Conservation (phyloP, 2,329 filamentous ascomycete genomes). For the Colletotrichum agaves region DNA sequence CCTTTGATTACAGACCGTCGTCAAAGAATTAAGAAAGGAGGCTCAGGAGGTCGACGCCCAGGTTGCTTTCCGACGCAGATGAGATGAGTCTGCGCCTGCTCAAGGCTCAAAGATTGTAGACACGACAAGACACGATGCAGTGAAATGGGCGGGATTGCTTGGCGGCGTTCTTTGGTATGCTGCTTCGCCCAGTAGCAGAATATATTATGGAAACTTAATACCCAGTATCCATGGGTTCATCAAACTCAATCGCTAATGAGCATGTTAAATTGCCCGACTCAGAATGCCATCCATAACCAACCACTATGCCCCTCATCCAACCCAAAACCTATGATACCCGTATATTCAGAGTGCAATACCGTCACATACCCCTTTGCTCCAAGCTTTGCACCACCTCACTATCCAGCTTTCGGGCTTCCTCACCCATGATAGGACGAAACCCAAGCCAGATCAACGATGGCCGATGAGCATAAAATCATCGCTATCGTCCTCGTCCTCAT, state of each 20-base stretch:
- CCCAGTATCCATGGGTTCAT: conserved; percentile 23
- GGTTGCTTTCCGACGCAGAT: conserved; percentile 45
- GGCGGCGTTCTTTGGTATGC: conserved; percentile 24
- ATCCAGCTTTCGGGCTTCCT: conserved; percentile 9
- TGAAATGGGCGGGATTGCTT: background rate
- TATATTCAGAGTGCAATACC: conserved; percentile 29
- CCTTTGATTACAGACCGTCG: conserved; percentile 58
- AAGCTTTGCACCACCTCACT: conserved; percentile 2
- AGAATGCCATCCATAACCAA: conserved; percentile 23
- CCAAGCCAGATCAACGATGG: conserved; percentile 51
- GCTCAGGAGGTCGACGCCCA: conserved; percentile 61
- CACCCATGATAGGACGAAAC: conserved; percentile 1
- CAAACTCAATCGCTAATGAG: background rate
- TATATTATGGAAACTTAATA: conserved; percentile 30
- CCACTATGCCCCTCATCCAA: conserved; percentile 15
- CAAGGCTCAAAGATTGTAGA: no score
- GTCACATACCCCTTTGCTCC: conserved; percentile 17
- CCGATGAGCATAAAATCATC: conserved; percentile 62
- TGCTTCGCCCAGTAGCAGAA: background rate
- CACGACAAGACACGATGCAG: background rate
- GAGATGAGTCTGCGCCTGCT: background rate
- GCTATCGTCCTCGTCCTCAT: conserved; percentile 60
- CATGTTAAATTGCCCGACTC: background rate
- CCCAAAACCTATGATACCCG: conserved; percentile 20
- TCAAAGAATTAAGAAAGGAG: conserved; percentile 69